phyloP scores from a whole-genome alignment of 75 land plant species.

The Adiantum capillusveneris region DNA sequence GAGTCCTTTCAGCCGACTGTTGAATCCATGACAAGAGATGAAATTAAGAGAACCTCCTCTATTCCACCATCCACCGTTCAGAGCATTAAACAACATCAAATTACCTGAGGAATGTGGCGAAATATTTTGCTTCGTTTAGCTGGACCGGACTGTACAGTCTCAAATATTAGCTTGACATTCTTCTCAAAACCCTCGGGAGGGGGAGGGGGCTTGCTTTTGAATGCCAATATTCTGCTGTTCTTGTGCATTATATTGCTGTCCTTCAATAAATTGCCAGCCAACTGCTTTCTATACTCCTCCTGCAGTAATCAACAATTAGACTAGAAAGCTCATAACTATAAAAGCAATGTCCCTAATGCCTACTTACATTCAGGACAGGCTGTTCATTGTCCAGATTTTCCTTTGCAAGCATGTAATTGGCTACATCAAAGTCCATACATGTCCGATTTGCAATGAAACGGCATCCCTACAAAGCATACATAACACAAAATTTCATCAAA shows the following conservation, averaged over 20 bases:
- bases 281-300: conserved; percentile 62
- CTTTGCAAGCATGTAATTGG: conserved; percentile 51
- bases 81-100: no score
- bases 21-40: neutral
- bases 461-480: conserved; percentile 39
- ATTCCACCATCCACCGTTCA: no score
- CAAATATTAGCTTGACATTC: conserved; percentile 16
- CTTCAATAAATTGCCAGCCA: conserved; percentile 47
- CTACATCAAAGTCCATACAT: conserved; percentile 70
- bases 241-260: conserved; percentile 22
- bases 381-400: conserved; percentile 28
- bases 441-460: conserved; percentile 67
- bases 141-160: conserved; percentile 13
- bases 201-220: conserved; percentile 68
- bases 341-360: neutral
- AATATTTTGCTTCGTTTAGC: conserved; percentile 32
- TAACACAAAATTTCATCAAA: no score
- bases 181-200: conserved; percentile 35
- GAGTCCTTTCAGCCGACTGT: conserved; percentile 63
- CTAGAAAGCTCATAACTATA: neutral
- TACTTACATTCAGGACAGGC: neutral
- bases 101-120: conserved; percentile 59
- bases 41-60: no score
- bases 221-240: conserved; percentile 63
- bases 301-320: conserved; percentile 6